A percentile compares a stretch with the other conserved stretches of the same genome.
phyloP scores from a whole-genome alignment of 257 asterid species.

The Coffea eugenioides region DNA sequence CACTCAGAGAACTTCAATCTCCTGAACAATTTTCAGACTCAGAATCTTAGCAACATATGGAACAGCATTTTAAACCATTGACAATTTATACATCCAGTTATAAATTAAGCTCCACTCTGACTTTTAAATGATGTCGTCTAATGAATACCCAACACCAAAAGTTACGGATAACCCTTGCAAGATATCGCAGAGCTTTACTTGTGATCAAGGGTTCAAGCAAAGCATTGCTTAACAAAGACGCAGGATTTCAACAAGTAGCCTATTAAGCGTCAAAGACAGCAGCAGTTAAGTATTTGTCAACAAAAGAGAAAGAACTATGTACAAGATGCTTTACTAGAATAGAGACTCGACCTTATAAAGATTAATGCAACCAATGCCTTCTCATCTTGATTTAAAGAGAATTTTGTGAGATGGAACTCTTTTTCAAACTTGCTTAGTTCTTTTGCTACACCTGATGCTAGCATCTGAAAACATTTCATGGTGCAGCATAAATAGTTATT shows the following conservation, averaged over 20 bases:
- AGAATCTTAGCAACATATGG: neutral
- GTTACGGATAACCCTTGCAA: neutral
- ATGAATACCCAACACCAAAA: neutral
- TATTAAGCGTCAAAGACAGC: too few relatives aligned
- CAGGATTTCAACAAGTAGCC: neutral
- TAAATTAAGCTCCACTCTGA: neutral
- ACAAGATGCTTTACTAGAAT: neutral
- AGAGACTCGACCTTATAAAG: neutral
- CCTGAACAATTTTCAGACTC: neutral
- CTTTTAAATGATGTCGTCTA: neutral
- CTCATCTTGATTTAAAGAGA: neutral
- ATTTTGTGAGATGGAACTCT: neutral
- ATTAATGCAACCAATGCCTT: neutral
- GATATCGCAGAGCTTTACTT: neutral
- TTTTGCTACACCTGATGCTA: neutral
- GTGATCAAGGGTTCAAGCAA: neutral
- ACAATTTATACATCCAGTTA: neutral
- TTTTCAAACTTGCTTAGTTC: neutral
- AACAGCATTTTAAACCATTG: neutral
- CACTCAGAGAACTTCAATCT: neutral
- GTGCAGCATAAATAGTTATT: neutral
- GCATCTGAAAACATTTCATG: neutral
- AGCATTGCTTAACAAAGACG: neutral
- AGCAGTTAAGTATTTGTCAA: neutral
- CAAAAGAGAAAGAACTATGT: neutral